Base-by-base conservation (phyloP, 2,329 filamentous ascomycete genomes). In the Ophiostoma montium region DNA sequence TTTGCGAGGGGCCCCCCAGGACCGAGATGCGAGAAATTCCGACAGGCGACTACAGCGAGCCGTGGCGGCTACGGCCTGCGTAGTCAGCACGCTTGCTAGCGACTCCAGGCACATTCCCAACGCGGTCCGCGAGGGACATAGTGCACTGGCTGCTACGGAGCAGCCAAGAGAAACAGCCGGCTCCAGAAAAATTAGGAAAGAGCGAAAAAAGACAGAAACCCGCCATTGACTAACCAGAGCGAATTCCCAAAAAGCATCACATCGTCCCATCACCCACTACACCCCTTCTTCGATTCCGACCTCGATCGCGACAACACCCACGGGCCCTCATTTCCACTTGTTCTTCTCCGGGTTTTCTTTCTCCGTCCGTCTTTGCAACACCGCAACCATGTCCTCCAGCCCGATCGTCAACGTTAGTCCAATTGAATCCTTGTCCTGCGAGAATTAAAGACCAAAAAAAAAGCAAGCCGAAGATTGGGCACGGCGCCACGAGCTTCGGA, bases 381-480 rank as follows among this genome's bases (percentile, higher is more conserved):
- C 32, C 46, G 43, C 50, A 42, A 49, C 54, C 50, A 62, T 62
- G 60, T 59, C 61, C 54, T 55, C 60, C 50, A 59, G 53, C 54
- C 55, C 60, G 53, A 58, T 55, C 52, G 57, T 57, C 53, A 63
- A 63, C 56, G 61, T 63, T 57, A 57, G 61, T 62, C 13, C 42
- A 19, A 11, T 19, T 15, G n/a, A 11, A 33, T 30, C 39, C 23
- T 42, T n/a, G n/a, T 16, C 6, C 8, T 27, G 23, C 23, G 32
- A 33, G 32, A 33, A 33, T 33, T 12, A 33, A 33, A 33, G 42
- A 33, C 10, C 32, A 44, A 15, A 30, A 13, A 19, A 23, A 31
- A n/a, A 44, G 12, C n/a, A 23, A 16, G 42, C 13, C n/a, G 18
- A 19, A 16, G 16, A 18, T 12, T n/a, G 30, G 15, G 39, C 30